Evolutionary conservation across 2,329 filamentous ascomycete genomes (phyloP), one percentile per base, ranked within the genome.

Genomic region (Zymoseptoria pseudotritici): DNA sequence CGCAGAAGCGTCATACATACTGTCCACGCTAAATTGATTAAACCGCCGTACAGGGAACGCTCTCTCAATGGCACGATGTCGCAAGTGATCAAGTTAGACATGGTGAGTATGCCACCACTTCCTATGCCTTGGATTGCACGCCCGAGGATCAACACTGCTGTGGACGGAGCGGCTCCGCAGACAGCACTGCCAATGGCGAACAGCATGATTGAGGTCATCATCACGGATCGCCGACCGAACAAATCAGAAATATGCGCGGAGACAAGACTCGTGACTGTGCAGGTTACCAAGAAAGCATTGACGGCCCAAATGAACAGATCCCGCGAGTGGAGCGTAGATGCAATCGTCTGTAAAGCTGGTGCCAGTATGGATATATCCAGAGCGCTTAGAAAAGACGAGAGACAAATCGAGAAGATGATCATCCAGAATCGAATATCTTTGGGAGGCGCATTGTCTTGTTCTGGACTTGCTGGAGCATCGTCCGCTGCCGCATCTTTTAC

Each of bases 1-100:
- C 0, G 81, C 82, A 50, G 79, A 81, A 3, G 86, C 85, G 19
- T 56, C 22, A 24, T 50, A 17, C 36, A 42, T 56, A 86, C 69
- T 1, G 84, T 85, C 86, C 86, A 85, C 0, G 88, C 82, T 55
- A 85, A 78, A 3, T 84, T 84, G 54, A 87, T 81, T 46, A 88
- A 73, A 0, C 85, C 85, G 66, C 82, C 83, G 67, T 58, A 58
- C 50, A 58, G 24, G 56, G 22, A 21, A 53, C 56, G 56, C 29
- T 58, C 56, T 20, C 56, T 58, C 24, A 58, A 8, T 19, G 56
- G 56, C 5, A 60, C 56, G n/a, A 58, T 58, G 50, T 58, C 56
- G 56, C 56, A 58, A 49, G 42, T 58, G 20, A 58, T 58, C 26
- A 58, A 53, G 26, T 49, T 83, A 86, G 62, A 82, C 78, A 17